These are phyloP conservation scores for Penicillium malachiteum DNA, from an alignment of 495 filamentous ascomycete species.

Conservation along the genomic window DNA sequence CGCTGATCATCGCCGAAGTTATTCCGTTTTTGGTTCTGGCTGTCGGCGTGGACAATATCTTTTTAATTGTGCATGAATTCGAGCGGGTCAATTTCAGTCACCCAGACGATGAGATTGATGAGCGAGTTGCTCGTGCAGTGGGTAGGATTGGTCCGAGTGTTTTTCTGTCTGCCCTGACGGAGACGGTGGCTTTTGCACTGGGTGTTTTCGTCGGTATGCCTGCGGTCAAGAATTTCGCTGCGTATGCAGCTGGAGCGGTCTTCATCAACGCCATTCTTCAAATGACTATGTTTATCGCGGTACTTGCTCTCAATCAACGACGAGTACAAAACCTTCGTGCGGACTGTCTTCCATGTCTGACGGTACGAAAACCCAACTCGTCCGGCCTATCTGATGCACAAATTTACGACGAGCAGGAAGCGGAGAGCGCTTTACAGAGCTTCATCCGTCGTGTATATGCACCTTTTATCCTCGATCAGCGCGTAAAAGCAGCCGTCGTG, in stretches of 20 bases:
- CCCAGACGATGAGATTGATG: slow-evolving; percentile 80
- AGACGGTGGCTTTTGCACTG: slow-evolving; percentile 88
- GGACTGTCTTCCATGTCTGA: slow-evolving; percentile 92
- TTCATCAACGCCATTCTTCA: slow-evolving; percentile 95
- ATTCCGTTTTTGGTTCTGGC: slow-evolving; percentile 96
- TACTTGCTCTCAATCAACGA: slow-evolving; percentile 85
- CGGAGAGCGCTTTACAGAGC: slow-evolving; percentile 71
- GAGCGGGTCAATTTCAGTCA: slow-evolving; percentile 89
- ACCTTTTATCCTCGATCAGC: slow-evolving; percentile 72
- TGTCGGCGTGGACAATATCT: slow-evolving; percentile 98
- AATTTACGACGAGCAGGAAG: slow-evolving; percentile 61
- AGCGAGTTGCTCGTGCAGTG: slow-evolving; percentile 77
- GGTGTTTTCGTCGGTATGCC: slow-evolving; percentile 97
- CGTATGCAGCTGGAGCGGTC: slow-evolving; percentile 94
- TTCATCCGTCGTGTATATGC: slow-evolving; percentile 91
- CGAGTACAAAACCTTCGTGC: slow-evolving; percentile 80
- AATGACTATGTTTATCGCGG: slow-evolving; percentile 92
- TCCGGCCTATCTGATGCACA: slow-evolving; percentile 49
- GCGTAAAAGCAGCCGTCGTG: slow-evolving; percentile 71
- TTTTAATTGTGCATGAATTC: slow-evolving; percentile 97
- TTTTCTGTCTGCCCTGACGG: slow-evolving; percentile 88
- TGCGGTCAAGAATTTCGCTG: slow-evolving; percentile 92
- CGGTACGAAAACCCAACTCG: slow-evolving; percentile 62
- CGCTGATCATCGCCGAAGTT: slow-evolving; percentile 96
- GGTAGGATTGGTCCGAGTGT: slow-evolving; percentile 96